A percentile compares a stretch with the other conserved stretches of the same genome.
Evolutionary conservation across 176 grass and related monocot species (phyloP).

Genomic region (Pontederia crassipes): DNA sequence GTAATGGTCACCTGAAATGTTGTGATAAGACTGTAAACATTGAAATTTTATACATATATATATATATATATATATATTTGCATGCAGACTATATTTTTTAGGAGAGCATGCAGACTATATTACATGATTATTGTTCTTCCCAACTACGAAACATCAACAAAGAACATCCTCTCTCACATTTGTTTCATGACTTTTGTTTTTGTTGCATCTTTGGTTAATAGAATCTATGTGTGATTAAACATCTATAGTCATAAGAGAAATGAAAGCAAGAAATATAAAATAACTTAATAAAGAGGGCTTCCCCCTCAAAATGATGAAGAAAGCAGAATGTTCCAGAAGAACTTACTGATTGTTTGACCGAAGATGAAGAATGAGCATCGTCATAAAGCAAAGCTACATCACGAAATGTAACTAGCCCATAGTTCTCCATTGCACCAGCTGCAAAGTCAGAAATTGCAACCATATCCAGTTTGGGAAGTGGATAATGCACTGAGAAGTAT

Average conservation of each 20-base stretch:
- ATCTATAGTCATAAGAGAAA: slow-evolving; percentile 8
- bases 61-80: neutral
- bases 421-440: slow-evolving; percentile 92
- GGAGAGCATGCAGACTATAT: no score
- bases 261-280: neutral
- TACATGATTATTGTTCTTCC: neutral
- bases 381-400: slow-evolving; percentile 75
- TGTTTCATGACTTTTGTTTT: neutral
- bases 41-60: neutral
- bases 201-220: no score
- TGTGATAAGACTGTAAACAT: neutral
- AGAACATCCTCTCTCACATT: neutral
- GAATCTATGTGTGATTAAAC: neutral
- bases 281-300: neutral
- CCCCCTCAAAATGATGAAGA: neutral
- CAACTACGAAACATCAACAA: no score
- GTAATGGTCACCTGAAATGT: slow-evolving; percentile 67
- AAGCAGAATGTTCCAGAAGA: slow-evolving; percentile 6
- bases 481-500: slow-evolving; percentile 80
- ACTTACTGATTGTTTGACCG: slow-evolving; percentile 41
- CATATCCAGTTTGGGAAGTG: slow-evolving; percentile 96
- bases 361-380: slow-evolving; percentile 41
- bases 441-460: slow-evolving; percentile 85
- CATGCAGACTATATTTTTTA: neutral
- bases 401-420: slow-evolving; percentile 68